Conservation (phyloP, 495 filamentous ascomycete genomes). For the Daldinia grandis region DNA sequence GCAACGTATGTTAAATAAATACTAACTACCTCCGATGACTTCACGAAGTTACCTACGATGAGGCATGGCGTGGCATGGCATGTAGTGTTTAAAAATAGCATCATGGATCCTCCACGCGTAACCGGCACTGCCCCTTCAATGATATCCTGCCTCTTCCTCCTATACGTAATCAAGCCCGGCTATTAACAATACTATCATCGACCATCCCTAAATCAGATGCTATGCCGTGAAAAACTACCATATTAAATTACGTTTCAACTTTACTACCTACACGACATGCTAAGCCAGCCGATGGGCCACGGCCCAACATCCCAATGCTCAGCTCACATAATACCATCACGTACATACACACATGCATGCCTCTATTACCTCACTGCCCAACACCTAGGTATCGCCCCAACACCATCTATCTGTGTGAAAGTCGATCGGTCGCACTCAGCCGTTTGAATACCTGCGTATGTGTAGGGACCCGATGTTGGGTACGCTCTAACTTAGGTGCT, state of each 20-base stretch:
- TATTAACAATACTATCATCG: conserved; percentile 1
- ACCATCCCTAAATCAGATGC: neutral
- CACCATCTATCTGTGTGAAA: neutral
- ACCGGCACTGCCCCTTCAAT: conserved; percentile 1
- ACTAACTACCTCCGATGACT: conserved; percentile 3
- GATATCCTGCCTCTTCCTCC: neutral
- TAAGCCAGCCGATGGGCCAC: conserved; percentile 1
- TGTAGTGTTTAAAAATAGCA: conserved; percentile 24
- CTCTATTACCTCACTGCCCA: neutral
- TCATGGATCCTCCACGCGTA: neutral
- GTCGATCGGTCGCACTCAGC: neutral
- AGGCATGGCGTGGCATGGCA: neutral
- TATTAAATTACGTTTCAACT: conserved; percentile 23
- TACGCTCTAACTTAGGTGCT: neutral
- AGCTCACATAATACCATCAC: conserved; percentile 6
- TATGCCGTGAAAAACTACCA: conserved; percentile 13
- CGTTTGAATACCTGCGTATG: conserved; percentile 14
- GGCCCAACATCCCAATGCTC: conserved; percentile 8
- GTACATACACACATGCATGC: neutral
- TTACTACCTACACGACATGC: conserved; percentile 2
- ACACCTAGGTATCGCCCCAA: neutral
- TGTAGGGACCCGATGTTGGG: conserved; percentile 13
- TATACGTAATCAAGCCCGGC: conserved; percentile 1
- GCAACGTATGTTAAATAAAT: neutral
- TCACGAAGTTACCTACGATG: neutral